Evolutionary conservation across 148 eudicot species (phyloP), one percentile per base, ranked within the genome.

Genomic region (Hydrangea macrophylla): DNA sequence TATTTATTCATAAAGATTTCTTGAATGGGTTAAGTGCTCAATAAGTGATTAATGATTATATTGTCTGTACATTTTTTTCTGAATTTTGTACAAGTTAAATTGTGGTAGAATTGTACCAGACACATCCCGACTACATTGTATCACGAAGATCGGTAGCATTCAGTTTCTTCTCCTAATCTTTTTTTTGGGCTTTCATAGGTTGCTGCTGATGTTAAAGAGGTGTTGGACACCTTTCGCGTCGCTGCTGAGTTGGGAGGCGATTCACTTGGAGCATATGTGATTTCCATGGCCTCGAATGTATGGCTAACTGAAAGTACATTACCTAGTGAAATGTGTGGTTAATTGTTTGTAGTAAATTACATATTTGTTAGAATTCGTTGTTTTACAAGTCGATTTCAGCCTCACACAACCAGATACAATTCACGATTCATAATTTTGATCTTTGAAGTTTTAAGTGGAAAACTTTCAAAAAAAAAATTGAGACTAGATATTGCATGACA

Each of bases 221-320:
- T 92, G 24, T 74, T 90, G 81, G 94, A 92, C 64, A 82, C 98
- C 67, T 90, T 92, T 70, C 79, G 77, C 57, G 84, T 90, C 61
- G 98, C 93, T 71, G 96, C 96, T 65, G 91, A 87, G 79, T 80
- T 92, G 71, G 98, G 98, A 73, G 84, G 85, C 76, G 96, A 90
- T 76, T 87, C 92, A 48, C 81, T 92, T 25, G 98, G 96, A 80
- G 98, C 98, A 68, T 92, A 92, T 79, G 93, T 90, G 68, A 92
- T 89, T 76, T 92, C 98, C 42, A 92, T 92, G 96, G 98, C 96
- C 65, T 87, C 96, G 62, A 85, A 90, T 80, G 98, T 90, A 85
- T 61, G 81, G 12, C 51, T 32, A 48, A 48, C 11, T n/a, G n/a
- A n/a, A n/a, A n/a, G n/a, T n/a, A n/a, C n/a, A n/a, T n/a, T n/a